A percentile compares a stretch with the other conserved stretches of the same genome.
phyloP scores from a whole-genome alignment of 345 rosid species.

The Ricinus communis region DNA sequence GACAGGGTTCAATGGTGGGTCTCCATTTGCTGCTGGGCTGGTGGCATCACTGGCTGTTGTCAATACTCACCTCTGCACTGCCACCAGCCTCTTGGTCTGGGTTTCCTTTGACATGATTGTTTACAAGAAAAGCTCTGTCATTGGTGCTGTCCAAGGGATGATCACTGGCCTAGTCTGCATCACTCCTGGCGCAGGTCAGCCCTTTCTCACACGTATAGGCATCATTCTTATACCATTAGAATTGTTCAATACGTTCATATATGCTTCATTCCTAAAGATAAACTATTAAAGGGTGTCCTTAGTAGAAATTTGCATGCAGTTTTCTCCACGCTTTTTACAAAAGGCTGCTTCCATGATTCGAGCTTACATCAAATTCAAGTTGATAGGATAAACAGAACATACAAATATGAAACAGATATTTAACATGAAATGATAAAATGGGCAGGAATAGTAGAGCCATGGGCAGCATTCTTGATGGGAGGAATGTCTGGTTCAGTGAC shows the following conservation, averaged over 20 bases:
- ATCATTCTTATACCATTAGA: too few relatives aligned
- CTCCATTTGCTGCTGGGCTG: constrained; percentile 39
- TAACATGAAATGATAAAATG: not conserved
- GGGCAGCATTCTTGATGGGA: constrained; percentile 64
- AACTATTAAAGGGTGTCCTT: too few relatives aligned
- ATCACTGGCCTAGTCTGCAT: constrained; percentile 72
- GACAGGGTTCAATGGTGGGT: constrained; percentile 70
- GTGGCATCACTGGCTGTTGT: constrained; percentile 47
- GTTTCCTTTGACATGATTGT: constrained; percentile 53
- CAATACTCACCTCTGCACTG: constrained; percentile 58
- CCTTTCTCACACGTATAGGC: not conserved
- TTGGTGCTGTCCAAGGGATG: constrained; percentile 65
- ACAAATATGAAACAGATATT: too few relatives aligned
- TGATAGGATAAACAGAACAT: too few relatives aligned
- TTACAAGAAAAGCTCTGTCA: constrained; percentile 57
- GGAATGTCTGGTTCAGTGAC: constrained; percentile 44
- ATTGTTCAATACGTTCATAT: too few relatives aligned
- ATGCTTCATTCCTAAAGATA: too few relatives aligned
- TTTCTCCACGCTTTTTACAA: too few relatives aligned
- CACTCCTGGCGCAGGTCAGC: constrained; percentile 59
- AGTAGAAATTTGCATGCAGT: too few relatives aligned
- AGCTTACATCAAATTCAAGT: too few relatives aligned
- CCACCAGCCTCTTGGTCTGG: constrained; percentile 60
- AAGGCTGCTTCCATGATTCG: too few relatives aligned
- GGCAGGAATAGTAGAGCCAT: constrained; percentile 54